phyloP scores from a whole-genome alignment of 441 rosid genomes.

The Macaranga tanarius region DNA sequence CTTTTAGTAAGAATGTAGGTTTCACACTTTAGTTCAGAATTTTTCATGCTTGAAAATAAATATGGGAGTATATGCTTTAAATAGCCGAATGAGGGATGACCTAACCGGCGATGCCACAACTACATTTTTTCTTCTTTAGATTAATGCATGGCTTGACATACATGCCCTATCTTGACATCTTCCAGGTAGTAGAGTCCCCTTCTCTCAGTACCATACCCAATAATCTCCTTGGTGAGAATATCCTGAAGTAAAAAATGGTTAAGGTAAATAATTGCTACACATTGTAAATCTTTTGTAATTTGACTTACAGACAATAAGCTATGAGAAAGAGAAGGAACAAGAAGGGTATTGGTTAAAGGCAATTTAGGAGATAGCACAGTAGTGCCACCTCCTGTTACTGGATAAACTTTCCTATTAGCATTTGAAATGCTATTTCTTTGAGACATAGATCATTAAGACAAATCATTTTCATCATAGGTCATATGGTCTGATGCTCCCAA shows the following conservation, averaged over 20 bases:
- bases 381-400: neutral
- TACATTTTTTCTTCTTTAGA: neutral
- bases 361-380: too few relatives aligned
- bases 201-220: neutral
- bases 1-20: neutral
- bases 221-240: neutral
- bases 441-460: neutral
- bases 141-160: too few relatives aligned
- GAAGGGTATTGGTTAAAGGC: neutral
- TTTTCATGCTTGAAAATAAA: neutral
- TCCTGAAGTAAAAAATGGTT: neutral
- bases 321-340: neutral
- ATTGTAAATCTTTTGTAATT: neutral
- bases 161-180: too few relatives aligned
- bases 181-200: neutral
- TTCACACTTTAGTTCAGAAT: neutral
- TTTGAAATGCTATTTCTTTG: neutral
- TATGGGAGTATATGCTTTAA: neutral
- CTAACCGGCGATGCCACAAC: neutral
- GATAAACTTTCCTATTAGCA: neutral
- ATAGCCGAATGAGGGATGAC: neutral
- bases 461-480: neutral
- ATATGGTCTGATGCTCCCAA: neutral
- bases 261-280: neutral
- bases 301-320: slow-evolving; percentile 1